phyloP scores from a whole-genome alignment of 306 rosid species.

The Purshia tridentata region DNA sequence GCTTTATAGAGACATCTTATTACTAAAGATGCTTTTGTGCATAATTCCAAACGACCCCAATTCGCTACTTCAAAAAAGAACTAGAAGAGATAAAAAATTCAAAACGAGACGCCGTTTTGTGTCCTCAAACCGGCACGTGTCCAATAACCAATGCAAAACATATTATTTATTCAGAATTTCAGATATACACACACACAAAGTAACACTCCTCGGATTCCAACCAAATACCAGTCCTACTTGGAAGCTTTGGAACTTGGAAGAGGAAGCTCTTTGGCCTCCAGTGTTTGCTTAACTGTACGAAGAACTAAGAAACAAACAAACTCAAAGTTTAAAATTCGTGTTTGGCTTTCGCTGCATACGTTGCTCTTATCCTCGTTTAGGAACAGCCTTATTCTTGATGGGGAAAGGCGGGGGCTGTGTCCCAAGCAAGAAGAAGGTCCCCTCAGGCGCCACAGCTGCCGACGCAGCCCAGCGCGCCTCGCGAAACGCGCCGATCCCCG shows the following conservation, averaged over 20 bases:
- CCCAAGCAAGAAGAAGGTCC: conserved; percentile 78
- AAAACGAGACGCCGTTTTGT: background rate
- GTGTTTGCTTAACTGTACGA: background rate
- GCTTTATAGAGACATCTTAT: too few species aligned
- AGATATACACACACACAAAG: background rate
- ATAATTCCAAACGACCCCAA: background rate
- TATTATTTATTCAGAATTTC: too few species aligned
- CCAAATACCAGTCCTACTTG: conserved; percentile 7
- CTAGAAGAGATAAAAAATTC: background rate
- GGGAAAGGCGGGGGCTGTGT: conserved; percentile 96
- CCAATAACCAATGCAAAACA: background rate
- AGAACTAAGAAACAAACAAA: background rate
- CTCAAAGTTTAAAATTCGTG: background rate
- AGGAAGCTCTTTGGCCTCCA: background rate
- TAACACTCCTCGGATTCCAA: background rate
- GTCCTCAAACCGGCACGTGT: conserved; percentile 1
- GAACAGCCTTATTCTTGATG: conserved; percentile 39
- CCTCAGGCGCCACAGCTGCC: conserved; percentile 31
- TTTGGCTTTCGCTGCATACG: background rate
- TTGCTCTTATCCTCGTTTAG: background rate
- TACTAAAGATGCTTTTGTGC: background rate
- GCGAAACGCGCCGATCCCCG: conserved; percentile 32
- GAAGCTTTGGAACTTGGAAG: conserved; percentile 8
- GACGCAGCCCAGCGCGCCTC: conserved; percentile 12
- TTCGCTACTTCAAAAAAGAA: too few species aligned